Evolutionary conservation across 1,284 basidiomycete species (phyloP).

Genomic region (Ceratobasidium theobromae): DNA sequence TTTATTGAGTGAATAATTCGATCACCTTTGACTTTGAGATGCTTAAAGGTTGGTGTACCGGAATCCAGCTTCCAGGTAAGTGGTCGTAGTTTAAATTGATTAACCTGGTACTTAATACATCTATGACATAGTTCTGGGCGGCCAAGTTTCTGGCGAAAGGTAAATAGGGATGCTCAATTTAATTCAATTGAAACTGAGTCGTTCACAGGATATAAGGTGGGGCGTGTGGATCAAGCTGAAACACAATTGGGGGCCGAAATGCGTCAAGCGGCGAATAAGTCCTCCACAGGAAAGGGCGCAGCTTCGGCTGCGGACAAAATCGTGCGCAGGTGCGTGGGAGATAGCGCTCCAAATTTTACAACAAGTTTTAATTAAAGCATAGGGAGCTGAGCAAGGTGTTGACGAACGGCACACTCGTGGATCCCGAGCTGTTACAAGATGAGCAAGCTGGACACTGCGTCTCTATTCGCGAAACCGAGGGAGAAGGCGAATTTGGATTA

Average conservation of each 20-base stretch:
- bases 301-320: conserved; percentile 55
- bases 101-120: background rate
- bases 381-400: conserved; percentile 95
- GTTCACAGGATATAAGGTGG: conserved; percentile 86
- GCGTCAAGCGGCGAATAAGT: conserved; percentile 40
- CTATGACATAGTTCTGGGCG: conserved; percentile 10
- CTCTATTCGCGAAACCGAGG: conserved; percentile 66
- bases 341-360: background rate
- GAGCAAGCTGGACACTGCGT: conserved; percentile 97
- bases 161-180: conserved; percentile 39
- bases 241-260: conserved; percentile 73
- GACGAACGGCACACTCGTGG: conserved; percentile 95
- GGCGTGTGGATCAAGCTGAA: conserved; percentile 95
- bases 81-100: background rate
- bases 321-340: conserved; percentile 55
- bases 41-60: conserved; percentile 84
- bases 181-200: conserved; percentile 39
- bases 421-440: conserved; percentile 83
- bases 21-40: background rate
- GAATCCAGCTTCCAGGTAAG: conserved; percentile 84
- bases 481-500: conserved; percentile 74
- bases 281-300: conserved; percentile 47
- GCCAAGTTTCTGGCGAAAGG: conserved; percentile 74
- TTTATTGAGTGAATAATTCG: background rate
- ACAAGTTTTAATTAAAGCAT: conserved; percentile 41